Percentiles rank a stretch among this genome's conserved stretches.
phyloP scores from a whole-genome alignment of 2,329 filamentous ascomycete genomes.

The Geosmithia putterillii region DNA sequence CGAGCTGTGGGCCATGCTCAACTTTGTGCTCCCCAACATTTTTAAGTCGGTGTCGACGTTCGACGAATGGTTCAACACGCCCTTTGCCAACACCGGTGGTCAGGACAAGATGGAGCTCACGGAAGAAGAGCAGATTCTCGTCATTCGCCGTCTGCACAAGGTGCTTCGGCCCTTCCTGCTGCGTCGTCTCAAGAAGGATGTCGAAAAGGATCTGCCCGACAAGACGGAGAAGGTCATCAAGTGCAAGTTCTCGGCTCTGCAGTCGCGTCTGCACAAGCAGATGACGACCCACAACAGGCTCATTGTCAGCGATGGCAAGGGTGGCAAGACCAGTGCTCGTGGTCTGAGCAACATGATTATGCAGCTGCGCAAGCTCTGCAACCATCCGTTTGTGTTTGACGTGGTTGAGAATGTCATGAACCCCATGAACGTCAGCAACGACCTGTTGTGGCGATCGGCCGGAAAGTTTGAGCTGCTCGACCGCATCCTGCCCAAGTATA shows the following conservation, averaged over 20 bases:
- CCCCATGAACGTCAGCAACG: conserved; percentile 75
- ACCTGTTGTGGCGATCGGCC: conserved; percentile 85
- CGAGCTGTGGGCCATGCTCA: conserved; percentile 94
- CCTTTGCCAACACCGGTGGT: conserved; percentile 93
- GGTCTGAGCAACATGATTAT: conserved; percentile 99
- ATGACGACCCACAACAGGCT: conserved; percentile 94
- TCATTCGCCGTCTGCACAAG: conserved; percentile 97
- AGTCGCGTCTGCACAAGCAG: conserved; percentile 91
- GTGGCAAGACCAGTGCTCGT: conserved; percentile 84
- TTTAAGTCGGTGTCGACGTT: conserved; percentile 99
- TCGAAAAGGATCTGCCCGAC: conserved; percentile 96
- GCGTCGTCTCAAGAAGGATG: conserved; percentile 97
- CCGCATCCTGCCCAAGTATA: conserved; percentile 85
- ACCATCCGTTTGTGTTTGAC: conserved; percentile 97
- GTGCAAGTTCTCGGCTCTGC: conserved; percentile 92
- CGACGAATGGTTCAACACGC: conserved; percentile 99
- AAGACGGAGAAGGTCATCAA: conserved; percentile 99
- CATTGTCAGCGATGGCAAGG: conserved; percentile 87
- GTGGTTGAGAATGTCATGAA: conserved; percentile 99
- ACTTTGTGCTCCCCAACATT: conserved; percentile 95
- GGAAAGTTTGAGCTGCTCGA: conserved; percentile 97
- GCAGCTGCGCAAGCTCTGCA: conserved; percentile 97
- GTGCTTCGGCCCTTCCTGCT: conserved; percentile 94
- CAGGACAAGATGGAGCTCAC: conserved; percentile 98
- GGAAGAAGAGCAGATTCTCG: conserved; percentile 98